A percentile compares a stretch with the other conserved stretches of the same genome.
phyloP scores from a whole-genome alignment of 2,329 filamentous ascomycete species.

The Fusarium poae region DNA sequence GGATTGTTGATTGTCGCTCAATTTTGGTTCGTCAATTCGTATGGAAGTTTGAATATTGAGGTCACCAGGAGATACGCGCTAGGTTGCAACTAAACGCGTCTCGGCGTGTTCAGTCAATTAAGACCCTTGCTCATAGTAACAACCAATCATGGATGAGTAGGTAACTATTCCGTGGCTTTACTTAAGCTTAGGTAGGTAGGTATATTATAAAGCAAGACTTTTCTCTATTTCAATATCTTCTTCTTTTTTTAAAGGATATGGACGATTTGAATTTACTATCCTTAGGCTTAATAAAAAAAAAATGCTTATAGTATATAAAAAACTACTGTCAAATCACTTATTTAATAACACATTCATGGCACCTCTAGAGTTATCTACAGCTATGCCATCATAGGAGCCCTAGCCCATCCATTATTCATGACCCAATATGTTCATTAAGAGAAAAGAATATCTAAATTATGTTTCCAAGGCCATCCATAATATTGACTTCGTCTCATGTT shows the following conservation, averaged over 20 bases:
- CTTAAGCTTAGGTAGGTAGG: no score
- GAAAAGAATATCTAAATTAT: conserved; percentile 38
- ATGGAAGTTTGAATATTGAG: conserved; percentile 36
- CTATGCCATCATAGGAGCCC: conserved; percentile 15
- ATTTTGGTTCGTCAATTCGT: conserved; percentile 8
- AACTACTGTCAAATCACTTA: not conserved
- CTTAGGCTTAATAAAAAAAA: no score
- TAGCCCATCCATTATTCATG: conserved; percentile 26
- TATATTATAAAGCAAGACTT: not conserved
- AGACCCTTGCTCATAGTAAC: conserved; percentile 33
- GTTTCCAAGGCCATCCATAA: conserved; percentile 20
- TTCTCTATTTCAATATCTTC: not conserved
- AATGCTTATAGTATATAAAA: not conserved
- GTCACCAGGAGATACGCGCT: conserved; percentile 50
- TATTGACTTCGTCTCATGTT: conserved; percentile 19
- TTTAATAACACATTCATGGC: conserved; percentile 5
- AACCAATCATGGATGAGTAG: conserved; percentile 27
- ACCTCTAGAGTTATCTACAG: conserved; percentile 28
- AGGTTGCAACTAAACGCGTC: conserved; percentile 47
- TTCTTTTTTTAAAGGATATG: not conserved
- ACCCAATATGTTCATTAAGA: conserved; percentile 44
- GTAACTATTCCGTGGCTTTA: not conserved
- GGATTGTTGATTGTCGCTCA: conserved; percentile 11
- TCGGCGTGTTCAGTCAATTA: conserved; percentile 50
- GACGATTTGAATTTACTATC: no score